Conservation (phyloP, 106 monocot species). For the Platanthera zijinensis region DNA sequence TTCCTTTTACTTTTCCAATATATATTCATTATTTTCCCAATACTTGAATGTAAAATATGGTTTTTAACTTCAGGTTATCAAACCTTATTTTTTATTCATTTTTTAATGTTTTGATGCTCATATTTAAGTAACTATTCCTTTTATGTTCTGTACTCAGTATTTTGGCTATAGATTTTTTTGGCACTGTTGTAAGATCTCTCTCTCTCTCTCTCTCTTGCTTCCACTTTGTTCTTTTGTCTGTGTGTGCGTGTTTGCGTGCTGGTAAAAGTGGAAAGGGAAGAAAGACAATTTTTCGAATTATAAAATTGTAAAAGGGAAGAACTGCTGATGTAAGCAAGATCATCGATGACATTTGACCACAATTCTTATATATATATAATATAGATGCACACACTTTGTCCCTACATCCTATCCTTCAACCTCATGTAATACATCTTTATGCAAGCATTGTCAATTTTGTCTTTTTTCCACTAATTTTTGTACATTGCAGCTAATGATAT, state of each 20-base stretch:
- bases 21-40: no score
- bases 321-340: neutral
- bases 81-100: neutral
- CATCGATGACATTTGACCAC: neutral
- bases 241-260: neutral
- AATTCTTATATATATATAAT: neutral
- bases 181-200: neutral
- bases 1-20: neutral
- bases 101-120: neutral
- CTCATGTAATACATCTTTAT: neutral
- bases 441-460: neutral
- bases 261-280: neutral
- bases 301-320: neutral
- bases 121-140: neutral
- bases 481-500: constrained; percentile 36
- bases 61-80: neutral
- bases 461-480: neutral
- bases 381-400: neutral
- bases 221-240: neutral
- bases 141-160: neutral
- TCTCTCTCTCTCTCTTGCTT: neutral
- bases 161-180: neutral
- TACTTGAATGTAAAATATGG: neutral
- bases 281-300: neutral
- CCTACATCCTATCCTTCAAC: neutral